Evolutionary conservation across 208 protist genomes (phyloP).

Genomic region (Entamoeba dispar): DNA sequence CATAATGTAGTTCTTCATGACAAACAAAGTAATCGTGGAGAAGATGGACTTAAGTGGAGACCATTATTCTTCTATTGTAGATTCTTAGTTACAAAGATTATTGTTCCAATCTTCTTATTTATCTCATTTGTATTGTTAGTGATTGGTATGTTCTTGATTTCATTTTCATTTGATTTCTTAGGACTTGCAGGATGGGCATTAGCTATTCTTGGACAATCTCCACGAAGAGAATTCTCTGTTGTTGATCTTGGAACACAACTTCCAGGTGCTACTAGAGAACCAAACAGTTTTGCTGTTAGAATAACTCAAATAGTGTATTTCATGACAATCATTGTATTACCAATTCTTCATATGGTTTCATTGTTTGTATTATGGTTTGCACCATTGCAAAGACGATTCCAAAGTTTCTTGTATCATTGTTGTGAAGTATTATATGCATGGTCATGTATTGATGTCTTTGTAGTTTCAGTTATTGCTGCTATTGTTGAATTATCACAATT

Average conservation of each 20-base stretch:
- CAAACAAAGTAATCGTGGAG: background rate
- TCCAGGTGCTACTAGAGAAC: background rate
- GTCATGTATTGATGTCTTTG: constrained; percentile 56
- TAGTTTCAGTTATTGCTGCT: constrained; percentile 54
- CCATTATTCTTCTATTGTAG: background rate
- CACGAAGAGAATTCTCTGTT: background rate
- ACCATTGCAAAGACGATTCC: constrained; percentile 26
- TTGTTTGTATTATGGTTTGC: constrained; percentile 40
- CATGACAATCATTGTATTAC: constrained; percentile 24
- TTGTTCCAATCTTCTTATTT: background rate
- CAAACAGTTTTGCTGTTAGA: background rate
- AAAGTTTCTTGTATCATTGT: constrained; percentile 24
- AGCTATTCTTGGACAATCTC: background rate
- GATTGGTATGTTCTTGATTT: background rate
- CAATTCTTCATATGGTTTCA: constrained; percentile 32
- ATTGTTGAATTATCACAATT: constrained; percentile 63
- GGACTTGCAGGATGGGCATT: background rate
- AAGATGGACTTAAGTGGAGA: background rate
- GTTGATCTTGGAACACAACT: background rate
- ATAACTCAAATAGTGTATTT: background rate
- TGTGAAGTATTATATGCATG: constrained; percentile 57
- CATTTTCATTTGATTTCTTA: background rate
- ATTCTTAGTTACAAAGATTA: background rate
- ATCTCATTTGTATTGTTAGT: background rate
- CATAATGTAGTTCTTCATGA: constrained; percentile 4